Conservation (phyloP, 169 alveolate species). For the Condylostoma magnum region DNA sequence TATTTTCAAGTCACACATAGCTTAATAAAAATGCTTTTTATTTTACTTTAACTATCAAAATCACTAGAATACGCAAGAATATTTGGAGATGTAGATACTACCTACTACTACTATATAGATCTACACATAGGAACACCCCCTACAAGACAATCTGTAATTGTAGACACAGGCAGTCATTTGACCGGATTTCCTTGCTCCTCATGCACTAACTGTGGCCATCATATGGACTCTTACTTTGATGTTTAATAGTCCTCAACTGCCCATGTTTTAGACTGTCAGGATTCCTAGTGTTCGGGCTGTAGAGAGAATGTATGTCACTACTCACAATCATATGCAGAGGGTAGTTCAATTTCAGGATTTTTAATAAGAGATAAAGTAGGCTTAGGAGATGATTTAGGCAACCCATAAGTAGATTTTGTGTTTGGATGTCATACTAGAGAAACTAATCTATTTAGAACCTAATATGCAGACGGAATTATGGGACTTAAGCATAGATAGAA, state of each 20-base stretch:
- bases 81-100: conserved; percentile 24
- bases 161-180: conserved; percentile 82
- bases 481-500: conserved; percentile 60
- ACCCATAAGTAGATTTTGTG: conserved; percentile 37
- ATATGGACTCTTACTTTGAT: conserved; percentile 56
- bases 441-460: conserved; percentile 75
- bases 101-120: conserved; percentile 33
- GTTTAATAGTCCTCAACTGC: conserved; percentile 37
- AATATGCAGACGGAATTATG: conserved; percentile 86
- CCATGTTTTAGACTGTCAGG: conserved; percentile 38
- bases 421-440: conserved; percentile 81
- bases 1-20: too few relatives aligned
- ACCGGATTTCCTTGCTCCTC: conserved; percentile 76
- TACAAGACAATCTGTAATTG: conserved; percentile 60
- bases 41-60: too few relatives aligned
- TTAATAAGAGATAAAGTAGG: conserved; percentile 52
- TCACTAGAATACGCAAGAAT: background rate
- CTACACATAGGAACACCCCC: conserved; percentile 28
- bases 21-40: too few relatives aligned
- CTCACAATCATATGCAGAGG: conserved; percentile 76
- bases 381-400: conserved; percentile 51
- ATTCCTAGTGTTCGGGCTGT: conserved; percentile 28
- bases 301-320: conserved; percentile 56
- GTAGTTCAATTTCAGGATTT: conserved; percentile 74
- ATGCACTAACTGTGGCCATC: conserved; percentile 68